phyloP scores from a whole-genome alignment of 768 basidiomycete genomes.

The Mycena olivaceomarginata region DNA sequence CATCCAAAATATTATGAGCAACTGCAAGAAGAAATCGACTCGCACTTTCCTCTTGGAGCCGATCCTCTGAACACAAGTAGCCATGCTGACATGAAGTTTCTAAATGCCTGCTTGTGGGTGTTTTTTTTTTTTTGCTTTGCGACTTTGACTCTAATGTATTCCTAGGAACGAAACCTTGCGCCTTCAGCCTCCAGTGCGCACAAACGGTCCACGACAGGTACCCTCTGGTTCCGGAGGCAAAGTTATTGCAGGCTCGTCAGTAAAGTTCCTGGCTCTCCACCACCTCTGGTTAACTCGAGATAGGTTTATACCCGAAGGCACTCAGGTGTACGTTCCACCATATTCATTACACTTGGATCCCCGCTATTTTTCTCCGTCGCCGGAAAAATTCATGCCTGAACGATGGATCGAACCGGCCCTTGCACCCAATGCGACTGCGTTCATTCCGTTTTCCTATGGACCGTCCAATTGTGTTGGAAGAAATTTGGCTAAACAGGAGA shows the following conservation, averaged over 20 bases:
- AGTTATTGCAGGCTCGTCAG: slow-evolving; percentile 3
- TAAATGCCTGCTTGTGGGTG: slow-evolving; percentile 59
- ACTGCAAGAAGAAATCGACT: slow-evolving; percentile 58
- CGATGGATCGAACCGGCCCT: slow-evolving; percentile 55
- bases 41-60: slow-evolving; percentile 44
- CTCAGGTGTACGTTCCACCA: slow-evolving; percentile 62
- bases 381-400: slow-evolving; percentile 65
- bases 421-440: slow-evolving; percentile 52
- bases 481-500: slow-evolving; percentile 63
- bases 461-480: slow-evolving; percentile 65
- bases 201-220: slow-evolving; percentile 59
- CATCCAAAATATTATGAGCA: slow-evolving; percentile 54
- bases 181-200: slow-evolving; percentile 69
- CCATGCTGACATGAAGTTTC: slow-evolving; percentile 54
- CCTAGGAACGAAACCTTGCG: slow-evolving; percentile 70
- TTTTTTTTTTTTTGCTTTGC: not conserved
- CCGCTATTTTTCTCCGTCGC: slow-evolving; percentile 66
- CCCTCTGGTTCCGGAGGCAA: slow-evolving; percentile 22
- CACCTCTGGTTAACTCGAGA: not conserved
- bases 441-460: slow-evolving; percentile 64
- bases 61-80: slow-evolving; percentile 47
- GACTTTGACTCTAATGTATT: not conserved
- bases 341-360: slow-evolving; percentile 67
- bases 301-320: slow-evolving; percentile 66
- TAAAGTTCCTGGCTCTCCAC: not conserved